phyloP scores from a whole-genome alignment of 2,329 filamentous ascomycete species.

The Clarireedia monteithiana region DNA sequence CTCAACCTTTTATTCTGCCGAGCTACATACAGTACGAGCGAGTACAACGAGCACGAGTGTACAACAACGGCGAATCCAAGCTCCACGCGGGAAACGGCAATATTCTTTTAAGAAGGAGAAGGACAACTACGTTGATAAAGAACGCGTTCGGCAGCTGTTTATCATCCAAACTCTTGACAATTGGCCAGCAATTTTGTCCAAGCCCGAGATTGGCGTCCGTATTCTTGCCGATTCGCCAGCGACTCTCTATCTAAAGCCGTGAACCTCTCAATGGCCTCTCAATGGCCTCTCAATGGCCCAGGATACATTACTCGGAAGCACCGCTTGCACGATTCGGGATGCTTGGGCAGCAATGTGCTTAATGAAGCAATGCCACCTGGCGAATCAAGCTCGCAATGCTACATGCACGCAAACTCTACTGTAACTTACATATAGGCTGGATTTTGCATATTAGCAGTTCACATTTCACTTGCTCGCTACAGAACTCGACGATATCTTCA shows the following conservation, averaged over 20 bases:
- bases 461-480: neutral
- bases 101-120: too few relatives aligned
- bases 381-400: neutral
- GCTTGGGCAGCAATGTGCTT: slow-evolving; percentile 5
- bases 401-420: neutral
- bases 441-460: neutral
- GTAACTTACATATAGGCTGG: neutral
- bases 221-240: slow-evolving; percentile 1
- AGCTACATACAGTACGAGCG: neutral
- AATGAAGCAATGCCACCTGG: neutral
- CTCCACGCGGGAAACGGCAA: too few relatives aligned
- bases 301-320: neutral
- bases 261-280: neutral
- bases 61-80: neutral
- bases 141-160: too few relatives aligned
- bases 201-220: neutral
- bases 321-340: neutral
- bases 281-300: neutral
- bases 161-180: neutral
- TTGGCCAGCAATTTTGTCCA: neutral
- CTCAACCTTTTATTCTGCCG: neutral
- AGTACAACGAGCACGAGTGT: neutral
- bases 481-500: neutral
- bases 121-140: too few relatives aligned
- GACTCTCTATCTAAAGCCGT: neutral